Evolutionary conservation across 768 basidiomycete genomes (phyloP).

Genomic region (Collybiopsis luxurians): DNA sequence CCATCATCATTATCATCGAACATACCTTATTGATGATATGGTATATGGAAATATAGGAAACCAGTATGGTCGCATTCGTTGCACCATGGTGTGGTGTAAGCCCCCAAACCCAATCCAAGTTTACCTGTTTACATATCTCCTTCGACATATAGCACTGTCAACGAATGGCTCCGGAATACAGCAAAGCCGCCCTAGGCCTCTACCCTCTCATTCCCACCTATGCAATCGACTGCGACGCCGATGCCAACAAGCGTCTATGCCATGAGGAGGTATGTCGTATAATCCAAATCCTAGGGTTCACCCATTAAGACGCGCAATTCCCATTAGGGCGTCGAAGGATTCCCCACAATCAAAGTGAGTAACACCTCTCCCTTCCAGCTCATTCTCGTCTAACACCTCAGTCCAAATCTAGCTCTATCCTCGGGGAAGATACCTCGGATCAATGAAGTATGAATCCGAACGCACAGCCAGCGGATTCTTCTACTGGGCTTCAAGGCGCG

Average conservation of each 20-base stretch:
- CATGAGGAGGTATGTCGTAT: constrained; percentile 63
- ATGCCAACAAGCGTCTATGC: constrained; percentile 79
- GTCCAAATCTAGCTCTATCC: constrained; percentile 66
- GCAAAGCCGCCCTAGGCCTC: constrained; percentile 75
- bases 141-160: constrained; percentile 67
- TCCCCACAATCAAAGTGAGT: constrained; percentile 86
- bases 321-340: constrained; percentile 73
- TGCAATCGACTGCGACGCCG: constrained; percentile 90
- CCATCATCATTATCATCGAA: too few species aligned
- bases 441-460: constrained; percentile 68
- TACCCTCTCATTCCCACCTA: constrained; percentile 84
- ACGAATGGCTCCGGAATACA: constrained; percentile 80
- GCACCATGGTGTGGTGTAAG: constrained; percentile 94
- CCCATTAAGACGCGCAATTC: not conserved
- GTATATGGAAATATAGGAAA: too few species aligned
- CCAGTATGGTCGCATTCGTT: constrained; percentile 83
- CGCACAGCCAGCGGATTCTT: constrained; percentile 72
- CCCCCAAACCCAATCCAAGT: constrained; percentile 4
- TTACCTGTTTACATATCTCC: not conserved
- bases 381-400: constrained; percentile 7
- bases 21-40: too few species aligned
- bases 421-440: constrained; percentile 58
- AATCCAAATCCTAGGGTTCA: not conserved
- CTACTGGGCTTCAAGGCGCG: constrained; percentile 70
- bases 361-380: not conserved